Evolutionary conservation across 495 filamentous ascomycete genomes (phyloP).

Genomic region (Bathelium albidoporum): DNA sequence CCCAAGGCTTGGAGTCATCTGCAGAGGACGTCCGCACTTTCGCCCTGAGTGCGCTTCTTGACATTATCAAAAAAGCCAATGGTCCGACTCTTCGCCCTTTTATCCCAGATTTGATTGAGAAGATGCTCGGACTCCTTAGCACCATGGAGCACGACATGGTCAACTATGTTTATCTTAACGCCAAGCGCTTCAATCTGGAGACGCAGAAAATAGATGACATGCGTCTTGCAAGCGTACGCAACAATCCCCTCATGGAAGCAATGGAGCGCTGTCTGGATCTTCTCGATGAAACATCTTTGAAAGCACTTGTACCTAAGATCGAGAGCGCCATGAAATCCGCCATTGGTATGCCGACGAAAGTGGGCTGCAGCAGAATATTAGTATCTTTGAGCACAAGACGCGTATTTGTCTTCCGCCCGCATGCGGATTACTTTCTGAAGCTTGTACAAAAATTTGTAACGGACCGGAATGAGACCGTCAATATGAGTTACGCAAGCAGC

Average conservation of each 20-base stretch:
- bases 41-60: constrained; percentile 58
- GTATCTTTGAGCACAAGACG: constrained; percentile 78
- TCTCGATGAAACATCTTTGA: constrained; percentile 67
- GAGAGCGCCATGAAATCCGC: constrained; percentile 72
- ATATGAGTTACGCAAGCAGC: constrained; percentile 71
- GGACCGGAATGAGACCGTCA: constrained; percentile 86
- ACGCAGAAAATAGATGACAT: constrained; percentile 79
- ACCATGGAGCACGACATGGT: constrained; percentile 76
- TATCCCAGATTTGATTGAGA: constrained; percentile 69
- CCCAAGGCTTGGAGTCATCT: constrained; percentile 74
- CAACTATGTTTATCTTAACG: constrained; percentile 87
- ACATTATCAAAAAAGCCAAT: constrained; percentile 75
- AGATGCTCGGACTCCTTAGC: constrained; percentile 68
- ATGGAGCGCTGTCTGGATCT: constrained; percentile 82
- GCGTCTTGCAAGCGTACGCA: constrained; percentile 65
- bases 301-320: constrained; percentile 56
- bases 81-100: constrained; percentile 64
- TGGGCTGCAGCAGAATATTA: constrained; percentile 76
- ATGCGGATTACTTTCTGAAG: constrained; percentile 68
- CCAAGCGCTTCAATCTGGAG: constrained; percentile 72
- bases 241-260: constrained; percentile 86
- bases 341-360: constrained; percentile 83
- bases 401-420: constrained; percentile 59
- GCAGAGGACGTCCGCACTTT: constrained; percentile 71
- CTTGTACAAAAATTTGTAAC: constrained; percentile 67